Base-by-base conservation (phyloP, 495 filamentous ascomycete genomes). In the Aspergillus haitiensis region DNA sequence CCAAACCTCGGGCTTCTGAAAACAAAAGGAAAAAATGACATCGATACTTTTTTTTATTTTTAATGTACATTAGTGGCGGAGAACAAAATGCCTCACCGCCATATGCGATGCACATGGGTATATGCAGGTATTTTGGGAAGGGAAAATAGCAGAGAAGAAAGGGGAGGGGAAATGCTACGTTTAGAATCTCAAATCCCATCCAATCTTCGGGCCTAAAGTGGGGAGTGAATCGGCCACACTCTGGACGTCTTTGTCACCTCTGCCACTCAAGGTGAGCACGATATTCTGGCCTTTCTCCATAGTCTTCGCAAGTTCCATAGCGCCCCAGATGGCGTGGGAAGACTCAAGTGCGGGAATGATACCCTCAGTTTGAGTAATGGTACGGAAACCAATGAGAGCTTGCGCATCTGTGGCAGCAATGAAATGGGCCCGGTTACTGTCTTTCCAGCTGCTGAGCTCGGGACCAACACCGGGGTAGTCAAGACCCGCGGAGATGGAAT, bases 201-300 rank as follows among this genome's bases (percentile, higher is more conserved):
- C 91, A 72, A 98, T 98, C 78, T 87, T 75, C 8, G 95, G 95
- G 0, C 94, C 94, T 59, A 98, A 67, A 58, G 78, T 88, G 21
- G 94, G 94, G 64, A 98, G 76, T 74, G 96, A 91, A 60, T 98
- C 94, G 3, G 94, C 94, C 40, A 98, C 93, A 68, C 90, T 95
- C 85, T 98, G 92, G 40, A 98, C 94, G 72, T 98, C 94, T 83
- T 98, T 98, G 69, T 98, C 94, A 39, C 94, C 94, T 64, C 94
- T 81, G 13, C 94, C 94, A 67, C 87, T 91, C 32, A 98, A 70
- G 75, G 93, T 97, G 39, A 98, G 90, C n/a, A 98, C 93, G 16
- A 98, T 78, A 71, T 97, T 89, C 75, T 97, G 75, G 32, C 84
- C 93, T 80, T 89, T 88, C 42, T 82, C 78, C 92, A 98, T 92